Conservation (phyloP, 2,329 filamentous ascomycete species). For the Pleurostoma richardsiae region DNA sequence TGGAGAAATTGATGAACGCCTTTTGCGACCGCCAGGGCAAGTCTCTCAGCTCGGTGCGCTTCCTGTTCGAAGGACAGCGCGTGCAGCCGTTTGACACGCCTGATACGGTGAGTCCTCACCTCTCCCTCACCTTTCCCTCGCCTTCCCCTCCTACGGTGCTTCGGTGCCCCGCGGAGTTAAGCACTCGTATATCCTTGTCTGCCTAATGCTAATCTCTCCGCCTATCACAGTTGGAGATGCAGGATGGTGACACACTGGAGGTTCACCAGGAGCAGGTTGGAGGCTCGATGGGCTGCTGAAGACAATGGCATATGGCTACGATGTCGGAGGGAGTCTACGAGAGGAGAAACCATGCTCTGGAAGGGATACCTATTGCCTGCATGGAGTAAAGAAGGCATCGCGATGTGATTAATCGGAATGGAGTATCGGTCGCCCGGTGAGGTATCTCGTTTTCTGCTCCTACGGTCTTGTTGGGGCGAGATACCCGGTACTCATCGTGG, state of each 20-base stretch:
- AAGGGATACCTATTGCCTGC: no score
- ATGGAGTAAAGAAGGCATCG: no score
- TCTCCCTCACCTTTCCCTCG: conserved; percentile 1
- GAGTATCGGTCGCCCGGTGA: no score
- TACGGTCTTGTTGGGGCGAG: no score
- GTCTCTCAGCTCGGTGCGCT: conserved; percentile 75
- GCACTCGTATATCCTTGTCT: neutral
- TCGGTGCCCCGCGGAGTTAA: no score
- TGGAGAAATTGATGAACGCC: conserved; percentile 97
- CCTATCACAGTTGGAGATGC: conserved; percentile 77
- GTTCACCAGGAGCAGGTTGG: conserved; percentile 98
- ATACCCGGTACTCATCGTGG: no score
- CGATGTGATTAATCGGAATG: no score
- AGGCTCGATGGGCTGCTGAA: conserved; percentile 34
- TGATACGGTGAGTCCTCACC: conserved; percentile 66
- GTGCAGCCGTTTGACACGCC: conserved; percentile 88
- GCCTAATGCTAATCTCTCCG: neutral
- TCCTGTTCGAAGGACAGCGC: conserved; percentile 92
- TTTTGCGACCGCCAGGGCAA: conserved; percentile 98
- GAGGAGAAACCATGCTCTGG: neutral
- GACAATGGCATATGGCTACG: no score
- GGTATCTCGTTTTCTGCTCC: no score
- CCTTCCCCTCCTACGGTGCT: neutral
- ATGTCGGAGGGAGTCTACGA: no score
- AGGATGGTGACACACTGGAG: conserved; percentile 91